phyloP scores from a whole-genome alignment of 2,329 filamentous ascomycete species.

The Thermothelomyces thermophilus region DNA sequence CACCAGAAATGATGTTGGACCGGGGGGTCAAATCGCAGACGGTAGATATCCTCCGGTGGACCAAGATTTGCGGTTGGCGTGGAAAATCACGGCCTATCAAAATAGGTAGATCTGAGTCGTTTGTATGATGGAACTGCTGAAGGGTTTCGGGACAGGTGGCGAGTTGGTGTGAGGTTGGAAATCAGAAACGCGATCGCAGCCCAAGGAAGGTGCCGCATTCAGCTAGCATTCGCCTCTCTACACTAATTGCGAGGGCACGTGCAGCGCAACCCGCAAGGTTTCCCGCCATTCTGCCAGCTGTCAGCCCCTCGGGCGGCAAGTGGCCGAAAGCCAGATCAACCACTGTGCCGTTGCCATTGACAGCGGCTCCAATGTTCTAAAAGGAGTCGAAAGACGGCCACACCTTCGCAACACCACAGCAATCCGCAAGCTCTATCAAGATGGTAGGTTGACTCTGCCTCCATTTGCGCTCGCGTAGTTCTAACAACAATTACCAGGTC shows the following conservation, averaged over 20 bases:
- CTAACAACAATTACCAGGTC: constrained; percentile 54
- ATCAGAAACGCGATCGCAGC: constrained; percentile 1
- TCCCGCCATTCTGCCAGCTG: constrained; percentile 15
- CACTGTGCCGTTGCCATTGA: constrained; percentile 19
- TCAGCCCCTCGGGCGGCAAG: constrained; percentile 19
- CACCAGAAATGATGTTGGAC: too few relatives aligned
- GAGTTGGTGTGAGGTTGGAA: background rate
- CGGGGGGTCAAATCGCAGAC: too few relatives aligned
- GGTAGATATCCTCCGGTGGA: too few relatives aligned
- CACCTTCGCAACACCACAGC: constrained; percentile 10
- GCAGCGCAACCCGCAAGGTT: background rate
- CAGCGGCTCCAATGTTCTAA: background rate
- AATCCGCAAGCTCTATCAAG: constrained; percentile 25
- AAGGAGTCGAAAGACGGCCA: background rate
- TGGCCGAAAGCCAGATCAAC: constrained; percentile 21
- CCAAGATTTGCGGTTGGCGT: too few relatives aligned
- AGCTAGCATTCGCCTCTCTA: background rate
- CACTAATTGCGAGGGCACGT: background rate
- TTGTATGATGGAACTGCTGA: background rate
- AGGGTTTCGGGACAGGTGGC: background rate
- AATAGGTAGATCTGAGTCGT: too few relatives aligned
- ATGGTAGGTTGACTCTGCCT: constrained; percentile 32
- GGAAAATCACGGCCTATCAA: too few relatives aligned
- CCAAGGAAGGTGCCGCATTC: background rate
- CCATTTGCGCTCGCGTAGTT: background rate